These are phyloP conservation scores for Aquilaria yunnanensis DNA, from an alignment of 345 rosid species.

Conservation along the genomic window DNA sequence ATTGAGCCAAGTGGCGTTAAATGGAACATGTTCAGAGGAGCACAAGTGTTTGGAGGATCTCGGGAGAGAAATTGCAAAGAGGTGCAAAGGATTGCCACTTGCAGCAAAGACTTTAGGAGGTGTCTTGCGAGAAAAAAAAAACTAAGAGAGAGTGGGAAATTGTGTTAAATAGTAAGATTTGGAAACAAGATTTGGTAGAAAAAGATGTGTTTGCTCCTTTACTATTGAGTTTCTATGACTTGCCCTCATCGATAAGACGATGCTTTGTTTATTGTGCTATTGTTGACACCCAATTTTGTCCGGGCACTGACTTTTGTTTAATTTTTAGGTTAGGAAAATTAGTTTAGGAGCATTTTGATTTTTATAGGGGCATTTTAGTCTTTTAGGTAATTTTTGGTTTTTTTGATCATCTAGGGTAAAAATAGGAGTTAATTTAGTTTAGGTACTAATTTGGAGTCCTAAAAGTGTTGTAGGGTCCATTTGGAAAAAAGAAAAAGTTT, in stretches of 20 bases:
- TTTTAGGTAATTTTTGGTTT: too few species aligned
- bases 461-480: too few species aligned
- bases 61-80: neutral
- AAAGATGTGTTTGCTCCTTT: neutral
- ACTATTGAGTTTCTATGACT: neutral
- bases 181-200: neutral
- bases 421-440: too few species aligned
- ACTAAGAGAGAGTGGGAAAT: neutral
- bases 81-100: too few species aligned
- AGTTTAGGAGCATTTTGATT: too few species aligned
- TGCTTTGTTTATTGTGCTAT: constrained; percentile 1
- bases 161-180: neutral
- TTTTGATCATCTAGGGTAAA: too few species aligned
- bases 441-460: too few species aligned
- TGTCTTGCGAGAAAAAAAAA: neutral
- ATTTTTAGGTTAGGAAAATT: too few species aligned
- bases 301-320: too few species aligned
- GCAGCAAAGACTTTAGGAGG: neutral
- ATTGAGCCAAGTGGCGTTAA: neutral
- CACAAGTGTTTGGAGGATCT: neutral
- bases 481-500: too few species aligned
- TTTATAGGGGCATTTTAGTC: too few species aligned
- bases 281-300: too few species aligned
- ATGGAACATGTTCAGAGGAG: neutral
- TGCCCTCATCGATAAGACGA: neutral